Conservation (phyloP, 306 rosid genomes). For the Purshia tridentata region DNA sequence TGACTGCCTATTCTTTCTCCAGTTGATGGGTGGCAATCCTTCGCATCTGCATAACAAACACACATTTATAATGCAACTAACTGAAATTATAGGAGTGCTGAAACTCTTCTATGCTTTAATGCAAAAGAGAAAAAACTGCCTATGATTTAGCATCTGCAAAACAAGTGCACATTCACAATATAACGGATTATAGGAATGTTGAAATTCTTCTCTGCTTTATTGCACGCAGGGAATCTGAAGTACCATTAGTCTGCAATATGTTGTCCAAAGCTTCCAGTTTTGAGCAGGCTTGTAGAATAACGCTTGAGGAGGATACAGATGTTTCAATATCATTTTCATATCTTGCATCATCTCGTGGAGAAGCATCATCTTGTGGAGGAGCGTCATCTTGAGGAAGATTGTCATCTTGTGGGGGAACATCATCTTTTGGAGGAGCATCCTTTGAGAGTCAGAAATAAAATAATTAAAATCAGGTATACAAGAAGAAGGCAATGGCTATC, state of each 20-base stretch:
- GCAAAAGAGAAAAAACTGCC: too few relatives aligned
- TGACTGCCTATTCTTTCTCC: slow-evolving; percentile 7
- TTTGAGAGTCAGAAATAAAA: slow-evolving; percentile 8
- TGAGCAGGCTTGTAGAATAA: slow-evolving; percentile 20
- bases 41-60: slow-evolving; percentile 29
- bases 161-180: background rate
- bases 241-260: slow-evolving; percentile 10
- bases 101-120: too few relatives aligned
- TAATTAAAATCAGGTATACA: background rate
- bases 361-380: background rate
- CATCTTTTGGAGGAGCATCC: slow-evolving; percentile 14
- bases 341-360: too few relatives aligned
- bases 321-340: slow-evolving; percentile 13
- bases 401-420: background rate
- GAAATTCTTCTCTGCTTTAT: background rate
- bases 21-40: slow-evolving; percentile 4
- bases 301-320: slow-evolving; percentile 35
- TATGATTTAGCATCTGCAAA: background rate
- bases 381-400: background rate
- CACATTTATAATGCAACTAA: background rate
- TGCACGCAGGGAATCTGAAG: slow-evolving; percentile 5
- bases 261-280: slow-evolving; percentile 20
- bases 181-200: background rate
- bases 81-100: too few relatives aligned
- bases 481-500: background rate